Base-by-base conservation (phyloP, 306 rosid species). In the Medicago lupulina region DNA sequence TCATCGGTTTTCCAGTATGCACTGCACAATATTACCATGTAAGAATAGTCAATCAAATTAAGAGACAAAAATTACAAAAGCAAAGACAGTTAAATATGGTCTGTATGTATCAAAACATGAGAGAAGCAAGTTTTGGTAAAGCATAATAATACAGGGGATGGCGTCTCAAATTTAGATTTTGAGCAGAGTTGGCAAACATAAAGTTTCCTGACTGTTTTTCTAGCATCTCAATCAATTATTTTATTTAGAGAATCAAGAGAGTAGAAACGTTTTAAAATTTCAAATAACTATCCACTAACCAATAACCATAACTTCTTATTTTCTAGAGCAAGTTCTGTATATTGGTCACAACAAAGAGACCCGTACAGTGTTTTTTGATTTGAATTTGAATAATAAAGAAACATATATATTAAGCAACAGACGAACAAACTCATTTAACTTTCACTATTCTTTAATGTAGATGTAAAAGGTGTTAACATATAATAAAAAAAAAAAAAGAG, bases 1-100 rank as follows among this genome's bases (percentile, higher is more conserved):
- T 93, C 96, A 16, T 93, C 96, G 0, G 77, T 58, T 84, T 88
- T 93, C 98, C 98, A 93, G 79, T 79, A 91, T 59, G 88, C 82
- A 83, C 97, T 93, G 96, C 81, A 76, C 25, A 7, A 53, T 65
- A 55, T 62, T 36, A 34, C 72, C 34, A 75, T 21, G 66, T 53
- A 66, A 65, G 34, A 68, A 38, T 59, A 38, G 58, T 58, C 15
- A 39, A 59, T 36, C 44, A 70, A 38, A 31, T 74, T n/a, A n/a
- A 21, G 7, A 74, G 57, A 31, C 23, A 47, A 19, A 19, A 65
- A n/a, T 9, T 16, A 31, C 16, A 25, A 50, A 63, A 12, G 40
- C 43, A 3, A 40, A 51, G 43, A 39, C n/a, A 63, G 14, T 19
- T 38, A 51, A 31, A 21, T 13, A 65, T 16, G 40, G 34, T 76